Evolutionary conservation across 371 early-diverging fungal species (phyloP), one percentile per base, ranked within the genome.

Genomic region (Lichtheimia corymbifera): DNA sequence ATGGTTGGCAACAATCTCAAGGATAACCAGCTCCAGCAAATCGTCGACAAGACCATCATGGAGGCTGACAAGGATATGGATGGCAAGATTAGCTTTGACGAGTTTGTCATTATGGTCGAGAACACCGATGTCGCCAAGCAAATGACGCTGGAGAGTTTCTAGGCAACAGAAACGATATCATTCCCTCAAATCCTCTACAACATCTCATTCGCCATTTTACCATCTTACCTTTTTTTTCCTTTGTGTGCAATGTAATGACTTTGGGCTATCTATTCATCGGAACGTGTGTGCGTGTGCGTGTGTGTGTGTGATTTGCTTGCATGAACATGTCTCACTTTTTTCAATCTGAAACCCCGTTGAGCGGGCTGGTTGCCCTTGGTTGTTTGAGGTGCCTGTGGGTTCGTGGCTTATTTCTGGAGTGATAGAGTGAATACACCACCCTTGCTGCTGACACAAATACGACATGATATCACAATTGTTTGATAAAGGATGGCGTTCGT

Each of bases 1-100:
- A 97, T 97, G 97, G 96, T 95, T 18, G 97, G 98, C 9, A 93
- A 90, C 76, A 96, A 97, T 71, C 81, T 99, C 56, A 90, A 89
- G 58, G 96, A 96, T 58, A 86, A 88, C 35, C 98, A 97, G 74
- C 85, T 99, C 41, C 98, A 99, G 72, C 98, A 98, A 79, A 97
- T 99, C 67, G 99, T 99, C 3, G 99, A 99, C 83, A 98, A 98
- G 83, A 97, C 98, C 11, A 97, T 99, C 58, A 92, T 94, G 88
- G 97, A 97, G 72, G 98, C 97, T 13, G 99, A 99, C 77, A 84
- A 85, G 76, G 93, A 97, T 70, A 87, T 86, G 65, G 98, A 97
- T 69, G 97, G 97, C 58, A 89, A 90, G 67, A 91, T 99, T 49
- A 91, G 91, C 49, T 97, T 97, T 82, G 95, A 95, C 7, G 99